Evolutionary conservation across 2,329 filamentous ascomycete species (phyloP).

Genomic region (Paraphaeosphaeria sporulosa): DNA sequence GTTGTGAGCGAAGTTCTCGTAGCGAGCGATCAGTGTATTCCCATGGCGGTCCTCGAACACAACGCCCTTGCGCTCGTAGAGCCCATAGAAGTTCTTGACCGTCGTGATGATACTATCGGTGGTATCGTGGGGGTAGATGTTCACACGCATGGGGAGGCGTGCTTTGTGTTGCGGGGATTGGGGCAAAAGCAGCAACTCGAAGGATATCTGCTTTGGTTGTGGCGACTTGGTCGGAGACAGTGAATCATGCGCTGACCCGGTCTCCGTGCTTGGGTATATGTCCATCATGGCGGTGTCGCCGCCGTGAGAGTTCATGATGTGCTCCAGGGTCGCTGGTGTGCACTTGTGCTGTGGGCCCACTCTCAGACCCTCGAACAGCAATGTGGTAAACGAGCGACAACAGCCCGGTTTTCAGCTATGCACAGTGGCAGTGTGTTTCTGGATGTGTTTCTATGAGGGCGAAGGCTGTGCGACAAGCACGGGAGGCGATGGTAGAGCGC

Average conservation of each 20-base stretch:
- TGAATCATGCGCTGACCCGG: constrained; percentile 39
- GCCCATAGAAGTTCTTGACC: constrained; percentile 98
- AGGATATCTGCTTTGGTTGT: constrained; percentile 75
- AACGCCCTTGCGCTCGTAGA: constrained; percentile 85
- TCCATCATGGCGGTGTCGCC: constrained; percentile 42
- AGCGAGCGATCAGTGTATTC: constrained; percentile 90
- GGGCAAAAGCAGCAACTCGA: constrained; percentile 76
- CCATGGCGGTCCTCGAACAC: constrained; percentile 93
- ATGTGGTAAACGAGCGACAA: constrained; percentile 30
- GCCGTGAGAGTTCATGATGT: constrained; percentile 39
- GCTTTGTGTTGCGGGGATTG: constrained; percentile 73
- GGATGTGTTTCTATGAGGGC: constrained; percentile 16
- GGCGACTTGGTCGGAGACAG: constrained; percentile 47
- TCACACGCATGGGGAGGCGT: constrained; percentile 82
- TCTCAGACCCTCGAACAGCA: constrained; percentile 31
- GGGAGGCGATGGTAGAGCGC: constrained; percentile 29
- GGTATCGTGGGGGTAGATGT: constrained; percentile 94
- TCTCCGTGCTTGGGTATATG: constrained; percentile 47
- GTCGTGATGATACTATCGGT: constrained; percentile 98
- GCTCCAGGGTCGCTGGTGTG: constrained; percentile 30
- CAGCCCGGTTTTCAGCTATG: constrained; percentile 34
- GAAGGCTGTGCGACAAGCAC: constrained; percentile 29
- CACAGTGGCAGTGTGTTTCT: constrained; percentile 43
- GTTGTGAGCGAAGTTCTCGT: constrained; percentile 92
- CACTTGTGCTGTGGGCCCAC: constrained; percentile 39